Conservation (phyloP, 2,329 filamentous ascomycete species). For the Neurospora crassa region DNA sequence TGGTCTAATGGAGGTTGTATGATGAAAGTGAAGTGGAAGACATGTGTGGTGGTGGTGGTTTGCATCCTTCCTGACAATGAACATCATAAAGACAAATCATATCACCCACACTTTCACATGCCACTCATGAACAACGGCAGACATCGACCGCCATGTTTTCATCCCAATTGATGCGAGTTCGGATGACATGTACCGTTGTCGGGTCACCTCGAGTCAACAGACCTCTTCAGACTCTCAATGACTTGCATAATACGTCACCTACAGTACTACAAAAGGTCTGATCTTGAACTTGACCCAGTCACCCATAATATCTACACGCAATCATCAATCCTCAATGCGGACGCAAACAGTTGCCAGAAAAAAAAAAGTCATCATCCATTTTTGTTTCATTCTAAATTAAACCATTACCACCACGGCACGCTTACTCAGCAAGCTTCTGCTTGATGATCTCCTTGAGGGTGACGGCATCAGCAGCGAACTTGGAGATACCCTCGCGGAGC, state of each 20-base stretch:
- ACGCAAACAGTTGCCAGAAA: not conserved
- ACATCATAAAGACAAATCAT: not conserved
- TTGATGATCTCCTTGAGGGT: slow-evolving; percentile 89
- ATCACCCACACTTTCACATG: not conserved
- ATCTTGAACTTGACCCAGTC: not conserved
- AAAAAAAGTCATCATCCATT: not conserved
- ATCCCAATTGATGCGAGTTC: not conserved
- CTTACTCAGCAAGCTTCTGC: slow-evolving; percentile 55
- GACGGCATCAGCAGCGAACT: slow-evolving; percentile 92
- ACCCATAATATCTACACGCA: not conserved
- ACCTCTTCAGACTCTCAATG: not conserved
- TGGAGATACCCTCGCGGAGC: slow-evolving; percentile 97
- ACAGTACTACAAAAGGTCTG: not conserved
- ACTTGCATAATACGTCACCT: not conserved
- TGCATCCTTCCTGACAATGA: too few species aligned
- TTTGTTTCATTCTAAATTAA: not conserved
- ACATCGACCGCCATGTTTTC: not conserved
- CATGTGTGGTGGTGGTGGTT: not conserved
- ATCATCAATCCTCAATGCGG: not conserved
- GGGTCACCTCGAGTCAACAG: not conserved
- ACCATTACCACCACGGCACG: not conserved
- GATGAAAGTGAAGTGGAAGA: not conserved
- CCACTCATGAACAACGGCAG: not conserved
- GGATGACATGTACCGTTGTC: not conserved
- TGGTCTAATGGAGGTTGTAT: not conserved